These are phyloP conservation scores for Ceratobasidium sp. DNA, from an alignment of 1,284 basidiomycete species.

Conservation along the genomic window DNA sequence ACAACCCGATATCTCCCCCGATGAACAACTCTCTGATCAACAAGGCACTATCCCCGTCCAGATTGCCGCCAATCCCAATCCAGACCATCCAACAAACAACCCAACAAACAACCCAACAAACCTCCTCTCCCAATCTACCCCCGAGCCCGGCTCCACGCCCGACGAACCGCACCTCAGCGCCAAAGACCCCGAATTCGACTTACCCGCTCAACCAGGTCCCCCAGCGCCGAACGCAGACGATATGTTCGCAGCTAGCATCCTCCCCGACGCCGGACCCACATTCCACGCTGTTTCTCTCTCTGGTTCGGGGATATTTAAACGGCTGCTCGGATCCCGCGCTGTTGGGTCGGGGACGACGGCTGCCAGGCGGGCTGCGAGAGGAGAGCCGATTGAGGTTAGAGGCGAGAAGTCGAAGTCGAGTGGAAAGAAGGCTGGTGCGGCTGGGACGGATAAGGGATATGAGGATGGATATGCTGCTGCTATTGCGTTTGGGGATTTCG, in stretches of 20 bases:
- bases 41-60: too few relatives aligned
- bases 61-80: too few relatives aligned
- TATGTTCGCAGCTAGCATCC: constrained; percentile 24
- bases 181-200: neutral
- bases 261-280: neutral
- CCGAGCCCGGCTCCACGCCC: neutral
- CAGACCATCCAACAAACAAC: too few relatives aligned
- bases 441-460: constrained; percentile 62
- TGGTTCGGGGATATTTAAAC: neutral
- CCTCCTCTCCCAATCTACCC: constrained; percentile 3
- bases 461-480: constrained; percentile 74
- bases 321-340: neutral
- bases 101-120: too few relatives aligned
- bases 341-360: constrained; percentile 19
- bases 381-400: neutral
- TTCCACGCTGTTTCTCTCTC: neutral
- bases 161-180: neutral
- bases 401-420: neutral
- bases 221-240: constrained; percentile 23
- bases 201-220: constrained; percentile 5
- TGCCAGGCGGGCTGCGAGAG: constrained; percentile 47
- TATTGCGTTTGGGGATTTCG: constrained; percentile 69
- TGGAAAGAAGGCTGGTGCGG: constrained; percentile 54
- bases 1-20: too few relatives aligned
- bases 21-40: too few relatives aligned